Base-by-base conservation (phyloP, 305 asterid species). In the Fraxinus greggii region DNA sequence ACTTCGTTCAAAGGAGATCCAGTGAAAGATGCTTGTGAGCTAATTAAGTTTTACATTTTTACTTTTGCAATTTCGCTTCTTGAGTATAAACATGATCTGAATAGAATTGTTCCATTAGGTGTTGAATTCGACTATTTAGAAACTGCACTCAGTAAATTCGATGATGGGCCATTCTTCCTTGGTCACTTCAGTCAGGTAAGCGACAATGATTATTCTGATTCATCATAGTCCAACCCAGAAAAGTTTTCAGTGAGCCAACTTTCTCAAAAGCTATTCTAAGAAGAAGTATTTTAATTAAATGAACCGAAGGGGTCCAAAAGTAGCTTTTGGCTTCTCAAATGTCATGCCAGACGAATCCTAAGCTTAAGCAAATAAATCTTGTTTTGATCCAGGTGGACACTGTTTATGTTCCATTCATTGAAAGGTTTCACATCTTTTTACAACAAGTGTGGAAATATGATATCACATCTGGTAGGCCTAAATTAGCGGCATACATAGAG, bases 131-230 rank as follows among this genome's bases (percentile, higher is more conserved):
- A 91, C 83, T 84, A 90, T 84, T 75, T 91, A 78, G 97, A 93
- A 83, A 81, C 84, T 1, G 88, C 95, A 8, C 93, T 93, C 4
- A 4, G 21, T 1, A 91, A 89, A 69, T 93, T 86, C 61, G 88
- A 86, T 0, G 90, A 90, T 8, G 94, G 97, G 0, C 93, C 93
- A 28, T 93, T 93, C 87, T 88, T 93, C 84, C 89, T 93, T 0
- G 93, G 95, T 1, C 87, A 88, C 15, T 88, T 92, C 63, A 90
- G 95, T 84, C 87, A 73, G 83, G 95, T 91, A 51, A 78, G 80
- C 59, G 32, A 26, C 32, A 63, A 23, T 9, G 28, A 19, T 0
- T 19, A n/a, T 56, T 19, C 12, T 1, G 4, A 19, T 56, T 7
- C 23, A 56, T 56, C 28, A 7, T 56, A 19, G 12, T 56, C 12